These are phyloP conservation scores for Clavariopsis aquatica DNA, from an alignment of 495 filamentous ascomycete species.

Conservation along the genomic window DNA sequence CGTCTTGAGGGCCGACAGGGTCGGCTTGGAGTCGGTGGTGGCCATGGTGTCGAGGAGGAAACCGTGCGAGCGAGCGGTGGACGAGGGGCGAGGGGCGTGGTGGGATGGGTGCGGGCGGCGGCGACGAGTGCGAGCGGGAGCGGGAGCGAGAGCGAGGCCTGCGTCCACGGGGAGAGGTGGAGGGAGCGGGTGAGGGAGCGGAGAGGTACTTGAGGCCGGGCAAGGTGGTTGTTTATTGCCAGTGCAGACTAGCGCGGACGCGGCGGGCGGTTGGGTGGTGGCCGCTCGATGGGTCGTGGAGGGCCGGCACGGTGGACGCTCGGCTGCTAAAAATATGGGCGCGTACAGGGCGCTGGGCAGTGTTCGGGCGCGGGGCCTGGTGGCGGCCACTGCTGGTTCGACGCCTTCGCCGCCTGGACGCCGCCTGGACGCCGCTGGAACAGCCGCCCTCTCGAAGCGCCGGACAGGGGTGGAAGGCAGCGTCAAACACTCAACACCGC, in stretches of 20 bases:
- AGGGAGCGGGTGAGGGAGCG: constrained; percentile 14
- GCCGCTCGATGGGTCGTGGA: constrained; percentile 18
- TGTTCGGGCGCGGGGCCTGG: background rate
- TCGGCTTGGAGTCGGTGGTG: constrained; percentile 56
- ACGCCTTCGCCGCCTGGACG: constrained; percentile 11
- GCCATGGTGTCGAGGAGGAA: constrained; percentile 36
- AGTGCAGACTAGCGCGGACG: constrained; percentile 19
- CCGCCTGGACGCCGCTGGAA: constrained; percentile 31
- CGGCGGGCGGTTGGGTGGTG: constrained; percentile 30
- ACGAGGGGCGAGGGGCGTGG: constrained; percentile 38
- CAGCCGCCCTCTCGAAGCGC: constrained; percentile 18
- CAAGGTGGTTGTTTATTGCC: constrained; percentile 31
- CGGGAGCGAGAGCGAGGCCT: constrained; percentile 23
- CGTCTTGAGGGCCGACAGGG: constrained; percentile 72
- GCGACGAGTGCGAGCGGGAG: too few relatives aligned
- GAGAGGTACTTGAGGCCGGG: constrained; percentile 29
- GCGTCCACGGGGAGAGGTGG: constrained; percentile 25
- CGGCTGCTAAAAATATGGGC: constrained; percentile 33
- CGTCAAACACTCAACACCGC: constrained; percentile 6
- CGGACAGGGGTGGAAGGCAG: background rate
- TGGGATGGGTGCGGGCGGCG: constrained; percentile 7
- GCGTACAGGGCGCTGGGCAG: constrained; percentile 18
- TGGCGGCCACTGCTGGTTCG: constrained; percentile 9
- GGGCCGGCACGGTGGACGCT: constrained; percentile 5
- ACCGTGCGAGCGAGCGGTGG: constrained; percentile 13